Percentiles rank a stretch among this genome's conserved stretches.
Evolutionary conservation across 2,329 filamentous ascomycete species (phyloP).

Genomic region (Raffaelea arxii): DNA sequence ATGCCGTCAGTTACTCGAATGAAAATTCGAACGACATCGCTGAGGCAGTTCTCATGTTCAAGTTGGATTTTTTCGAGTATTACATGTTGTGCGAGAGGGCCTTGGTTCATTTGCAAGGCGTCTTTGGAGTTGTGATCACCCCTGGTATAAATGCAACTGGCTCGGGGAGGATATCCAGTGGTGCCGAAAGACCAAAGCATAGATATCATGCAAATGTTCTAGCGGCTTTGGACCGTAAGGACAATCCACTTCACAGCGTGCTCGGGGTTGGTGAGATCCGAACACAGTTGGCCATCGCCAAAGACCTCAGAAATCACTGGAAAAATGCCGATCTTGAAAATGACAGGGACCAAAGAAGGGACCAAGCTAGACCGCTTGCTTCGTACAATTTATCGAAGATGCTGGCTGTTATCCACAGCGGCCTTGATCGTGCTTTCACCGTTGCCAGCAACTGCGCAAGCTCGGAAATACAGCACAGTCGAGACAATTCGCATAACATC

Average conservation of each 20-base stretch:
- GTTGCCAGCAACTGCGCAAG: slow-evolving; percentile 37
- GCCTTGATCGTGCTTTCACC: slow-evolving; percentile 47
- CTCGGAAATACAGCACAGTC: slow-evolving; percentile 7
- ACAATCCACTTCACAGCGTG: slow-evolving; percentile 44
- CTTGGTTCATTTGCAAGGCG: slow-evolving; percentile 54
- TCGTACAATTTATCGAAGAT: slow-evolving; percentile 55
- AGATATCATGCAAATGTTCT: slow-evolving; percentile 64
- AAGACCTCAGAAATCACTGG: slow-evolving; percentile 63
- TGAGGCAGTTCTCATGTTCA: slow-evolving; percentile 60
- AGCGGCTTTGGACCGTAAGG: slow-evolving; percentile 44
- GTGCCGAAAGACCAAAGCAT: slow-evolving; percentile 12
- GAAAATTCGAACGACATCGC: slow-evolving; percentile 21
- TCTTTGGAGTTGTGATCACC: slow-evolving; percentile 49
- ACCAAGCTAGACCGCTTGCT: slow-evolving; percentile 32
- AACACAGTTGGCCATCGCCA: slow-evolving; percentile 52
- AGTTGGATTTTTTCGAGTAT: slow-evolving; percentile 69
- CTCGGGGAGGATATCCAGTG: not conserved
- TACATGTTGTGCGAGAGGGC: slow-evolving; percentile 65
- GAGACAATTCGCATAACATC: not conserved
- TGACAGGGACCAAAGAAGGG: slow-evolving; percentile 3
- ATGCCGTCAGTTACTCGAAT: slow-evolving; percentile 22
- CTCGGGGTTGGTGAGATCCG: slow-evolving; percentile 47
- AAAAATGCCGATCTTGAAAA: slow-evolving; percentile 49
- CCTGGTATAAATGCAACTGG: slow-evolving; percentile 14
- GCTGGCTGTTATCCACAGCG: slow-evolving; percentile 44